These are phyloP conservation scores for Trichoderma asperelloides DNA, from an alignment of 495 filamentous ascomycete genomes.

Conservation along the genomic window DNA sequence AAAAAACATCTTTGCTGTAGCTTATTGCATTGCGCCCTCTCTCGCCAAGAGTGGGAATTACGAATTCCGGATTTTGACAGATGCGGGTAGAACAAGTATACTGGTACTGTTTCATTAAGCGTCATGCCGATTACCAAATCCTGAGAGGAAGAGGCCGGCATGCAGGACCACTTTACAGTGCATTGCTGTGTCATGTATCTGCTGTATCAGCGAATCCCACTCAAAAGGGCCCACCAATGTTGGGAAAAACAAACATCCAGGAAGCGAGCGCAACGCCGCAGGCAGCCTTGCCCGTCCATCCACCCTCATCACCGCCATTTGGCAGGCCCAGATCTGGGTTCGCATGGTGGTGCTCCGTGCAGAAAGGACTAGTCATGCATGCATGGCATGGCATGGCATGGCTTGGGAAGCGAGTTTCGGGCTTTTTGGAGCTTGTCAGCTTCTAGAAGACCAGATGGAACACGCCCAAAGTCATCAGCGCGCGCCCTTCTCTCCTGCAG, in stretches of 20 bases:
- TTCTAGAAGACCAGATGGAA: conserved; percentile 8
- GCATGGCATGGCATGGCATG: background rate
- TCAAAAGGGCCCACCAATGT: no score
- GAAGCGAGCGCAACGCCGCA: background rate
- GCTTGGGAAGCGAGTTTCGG: background rate
- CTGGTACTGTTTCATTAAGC: no score
- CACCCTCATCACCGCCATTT: background rate
- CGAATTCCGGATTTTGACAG: background rate
- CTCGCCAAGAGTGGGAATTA: background rate
- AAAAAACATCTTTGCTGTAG: no score
- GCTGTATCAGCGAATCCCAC: no score
- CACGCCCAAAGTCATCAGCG: no score
- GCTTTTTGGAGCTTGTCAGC: background rate
- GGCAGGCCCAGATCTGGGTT: background rate
- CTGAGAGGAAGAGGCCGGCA: no score
- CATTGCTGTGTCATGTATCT: no score
- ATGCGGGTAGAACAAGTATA: background rate
- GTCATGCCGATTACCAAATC: no score
- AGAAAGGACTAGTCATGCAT: background rate
- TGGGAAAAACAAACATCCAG: background rate
- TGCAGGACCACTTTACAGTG: no score
- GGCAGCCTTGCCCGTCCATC: background rate
- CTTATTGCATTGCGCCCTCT: background rate
- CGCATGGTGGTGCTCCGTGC: background rate
- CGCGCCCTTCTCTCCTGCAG: background rate